Conservation (phyloP, 176 grass and related monocot species). For the Oryza longistaminata region DNA sequence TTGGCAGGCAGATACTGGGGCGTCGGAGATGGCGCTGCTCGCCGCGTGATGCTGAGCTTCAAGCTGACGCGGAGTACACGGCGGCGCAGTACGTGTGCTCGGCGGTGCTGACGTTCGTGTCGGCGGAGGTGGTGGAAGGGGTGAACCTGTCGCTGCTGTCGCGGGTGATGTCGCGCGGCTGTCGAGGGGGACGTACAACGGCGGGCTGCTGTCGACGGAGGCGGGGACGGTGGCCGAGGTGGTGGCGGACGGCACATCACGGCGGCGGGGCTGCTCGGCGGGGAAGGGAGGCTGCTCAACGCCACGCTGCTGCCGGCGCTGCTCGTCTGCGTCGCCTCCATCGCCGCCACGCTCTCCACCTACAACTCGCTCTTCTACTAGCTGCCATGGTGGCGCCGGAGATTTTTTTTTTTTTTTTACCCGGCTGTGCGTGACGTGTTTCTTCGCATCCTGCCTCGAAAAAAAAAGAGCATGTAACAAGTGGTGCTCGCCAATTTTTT, state of each 20-base stretch:
- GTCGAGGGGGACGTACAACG: slow-evolving; percentile 63
- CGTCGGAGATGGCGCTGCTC: slow-evolving; percentile 37
- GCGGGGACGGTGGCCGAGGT: slow-evolving; percentile 56
- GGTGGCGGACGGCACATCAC: slow-evolving; percentile 58
- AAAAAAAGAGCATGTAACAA: no score
- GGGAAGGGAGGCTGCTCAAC: slow-evolving; percentile 46
- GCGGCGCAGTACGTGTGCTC: slow-evolving; percentile 50
- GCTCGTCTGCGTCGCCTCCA: slow-evolving; percentile 46
- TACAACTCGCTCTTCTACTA: slow-evolving; percentile 49
- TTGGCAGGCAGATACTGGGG: slow-evolving; percentile 40
- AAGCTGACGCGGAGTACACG: slow-evolving; percentile 24
- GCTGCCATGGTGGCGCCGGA: no score
- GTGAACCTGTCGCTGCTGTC: slow-evolving; percentile 63
- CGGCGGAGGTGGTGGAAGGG: slow-evolving; percentile 49
- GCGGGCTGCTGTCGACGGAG: slow-evolving; percentile 54
- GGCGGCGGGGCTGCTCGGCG: slow-evolving; percentile 35
- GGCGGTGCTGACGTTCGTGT: slow-evolving; percentile 44
- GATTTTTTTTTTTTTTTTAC: no score
- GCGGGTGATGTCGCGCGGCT: slow-evolving; percentile 44
- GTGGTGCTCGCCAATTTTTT: no score
- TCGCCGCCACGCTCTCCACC: slow-evolving; percentile 48
- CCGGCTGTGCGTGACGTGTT: no score
- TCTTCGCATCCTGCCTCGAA: no score
- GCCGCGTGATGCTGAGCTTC: slow-evolving; percentile 44
- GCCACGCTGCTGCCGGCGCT: slow-evolving; percentile 52